Conservation (phyloP, 2,329 filamentous ascomycete species). For the Cytospora schulzeri region DNA sequence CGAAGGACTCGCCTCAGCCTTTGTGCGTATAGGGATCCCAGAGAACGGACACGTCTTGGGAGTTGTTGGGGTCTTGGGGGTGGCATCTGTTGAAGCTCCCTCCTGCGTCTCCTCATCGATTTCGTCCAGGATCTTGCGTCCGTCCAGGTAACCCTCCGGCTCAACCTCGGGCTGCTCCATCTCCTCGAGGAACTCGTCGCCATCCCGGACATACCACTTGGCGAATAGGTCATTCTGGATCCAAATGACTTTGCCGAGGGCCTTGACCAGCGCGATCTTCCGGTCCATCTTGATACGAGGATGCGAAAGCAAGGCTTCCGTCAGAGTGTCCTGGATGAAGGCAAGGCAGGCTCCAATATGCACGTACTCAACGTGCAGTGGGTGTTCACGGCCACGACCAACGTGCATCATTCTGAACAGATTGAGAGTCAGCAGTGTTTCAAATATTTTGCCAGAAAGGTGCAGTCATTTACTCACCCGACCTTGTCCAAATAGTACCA, state of each 20-base stretch:
- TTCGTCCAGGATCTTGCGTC: slow-evolving; percentile 58
- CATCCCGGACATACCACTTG: slow-evolving; percentile 76
- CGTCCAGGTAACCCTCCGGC: slow-evolving; percentile 65
- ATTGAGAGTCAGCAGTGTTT: background rate
- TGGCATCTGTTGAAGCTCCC: slow-evolving; percentile 20
- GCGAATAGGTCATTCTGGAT: slow-evolving; percentile 86
- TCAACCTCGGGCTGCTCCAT: slow-evolving; percentile 55
- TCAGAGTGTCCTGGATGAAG: slow-evolving; percentile 77
- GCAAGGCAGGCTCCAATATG: slow-evolving; percentile 73
- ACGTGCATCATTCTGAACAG: slow-evolving; percentile 71
- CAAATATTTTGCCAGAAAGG: background rate
- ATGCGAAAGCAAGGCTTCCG: slow-evolving; percentile 73
- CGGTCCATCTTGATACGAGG: slow-evolving; percentile 65
- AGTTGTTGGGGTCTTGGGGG: slow-evolving; percentile 18
- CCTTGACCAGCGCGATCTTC: slow-evolving; percentile 75
- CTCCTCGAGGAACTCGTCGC: slow-evolving; percentile 58
- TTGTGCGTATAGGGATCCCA: slow-evolving; percentile 22
- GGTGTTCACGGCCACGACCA: slow-evolving; percentile 70
- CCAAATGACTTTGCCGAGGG: slow-evolving; percentile 81
- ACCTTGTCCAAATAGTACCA: slow-evolving; percentile 87
- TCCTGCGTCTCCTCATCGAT: slow-evolving; percentile 37
- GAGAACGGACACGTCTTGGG: slow-evolving; percentile 26
- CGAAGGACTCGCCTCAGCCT: slow-evolving; percentile 23
- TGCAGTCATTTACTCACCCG: slow-evolving; percentile 52
- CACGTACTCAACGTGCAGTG: slow-evolving; percentile 78